Evolutionary conservation across 179 eudicot species (phyloP), one percentile per base, ranked within the genome.

Genomic region (Sideroxylon spinosum): DNA sequence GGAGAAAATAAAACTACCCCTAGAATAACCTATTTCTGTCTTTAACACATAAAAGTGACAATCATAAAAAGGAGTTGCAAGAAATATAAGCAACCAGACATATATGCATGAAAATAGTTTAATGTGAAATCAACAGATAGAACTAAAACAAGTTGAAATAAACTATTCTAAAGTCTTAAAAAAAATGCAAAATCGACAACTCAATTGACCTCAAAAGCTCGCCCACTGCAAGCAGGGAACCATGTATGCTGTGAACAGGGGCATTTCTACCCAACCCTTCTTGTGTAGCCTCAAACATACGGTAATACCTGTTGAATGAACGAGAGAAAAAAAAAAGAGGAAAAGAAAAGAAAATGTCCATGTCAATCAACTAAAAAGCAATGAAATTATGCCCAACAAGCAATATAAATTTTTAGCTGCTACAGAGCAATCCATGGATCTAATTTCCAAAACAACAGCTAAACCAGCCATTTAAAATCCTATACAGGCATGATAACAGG

Each of bases 221-320:
- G 85, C 98, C 98, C 74, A 95, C 97, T 48, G 98, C 98, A 82
- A 95, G 98, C 78, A 95, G 86, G 80, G 98, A 95, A 79, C 98
- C 98, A 83, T 95, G 98, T 85, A 93, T 93, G 87, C 98, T 93
- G 81, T 93, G 97, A 79, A 95, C 86, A 75, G 98, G 97, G 71
- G 98, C 98, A 87, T 90, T 95, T 86, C 64, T 90, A 52, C 95
- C 97, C 86, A 95, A 84, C 26, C 98, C 98, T 80, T 93, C 98
- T 83, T 93, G 98, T 68, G 98, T 89, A 82, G 98, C 98, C 89
- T 93, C 98, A 86, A 95, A 93, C 98, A 95, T 91, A 57, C 95
- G 91, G 75, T 95, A 95, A 82, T 95, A 95, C 98, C 98, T 95
- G 82, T 73, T 61, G 74, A 77, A 82, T 68, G 46, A 65, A 71